Base-by-base conservation (phyloP, 805 yeast genomes). In the Lachancea mirantina region DNA sequence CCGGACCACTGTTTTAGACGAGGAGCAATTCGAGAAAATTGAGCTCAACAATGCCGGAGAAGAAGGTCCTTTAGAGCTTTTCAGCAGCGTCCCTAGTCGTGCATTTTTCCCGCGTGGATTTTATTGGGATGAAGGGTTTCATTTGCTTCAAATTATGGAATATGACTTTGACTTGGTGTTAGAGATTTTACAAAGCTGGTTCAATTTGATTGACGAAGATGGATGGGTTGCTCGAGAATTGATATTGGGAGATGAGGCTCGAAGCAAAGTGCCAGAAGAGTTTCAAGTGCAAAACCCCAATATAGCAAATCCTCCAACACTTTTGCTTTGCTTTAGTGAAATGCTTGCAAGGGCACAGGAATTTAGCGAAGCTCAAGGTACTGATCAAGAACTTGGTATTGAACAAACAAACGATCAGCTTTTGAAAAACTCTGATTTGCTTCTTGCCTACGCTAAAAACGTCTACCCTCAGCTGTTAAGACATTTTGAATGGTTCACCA, bases 41-140 rank as follows among this genome's bases (percentile, higher is more conserved):
- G 63, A 62, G 26, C 59, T 76, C 32, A 47, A 63, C 37, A 40
- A 52, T 23, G 85, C 88, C 0, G 38, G 50, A n/a, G 58, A 65
- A 9, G 95, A 84, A 49, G 92, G 88, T 0, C 95, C 95, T 1
- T 59, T 63, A 39, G 84, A 78, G 42, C 60, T 92, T 30, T 84
- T 87, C 48, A 72, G 92, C 0, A 67, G 85, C 14, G 92, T 85
- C 20, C 98, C 98, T 2, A 84, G 95, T 30, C 69, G 98, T 32
- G 84, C 95, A 1, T 84, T 84, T 50, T 92, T 92, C 59, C 97
- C 98, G 3, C 70, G 98, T 42, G 98, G 98, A 0, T 92, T 92
- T 51, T 85, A 84, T 52, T 92, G 98, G 98, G 98, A 92, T 59
- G 98, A 92, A 60, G 98, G 98, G 0, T 92, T 92, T 59, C 96